Conservation (phyloP, 2,329 filamentous ascomycete species). For the Bipolaris bicolor region DNA sequence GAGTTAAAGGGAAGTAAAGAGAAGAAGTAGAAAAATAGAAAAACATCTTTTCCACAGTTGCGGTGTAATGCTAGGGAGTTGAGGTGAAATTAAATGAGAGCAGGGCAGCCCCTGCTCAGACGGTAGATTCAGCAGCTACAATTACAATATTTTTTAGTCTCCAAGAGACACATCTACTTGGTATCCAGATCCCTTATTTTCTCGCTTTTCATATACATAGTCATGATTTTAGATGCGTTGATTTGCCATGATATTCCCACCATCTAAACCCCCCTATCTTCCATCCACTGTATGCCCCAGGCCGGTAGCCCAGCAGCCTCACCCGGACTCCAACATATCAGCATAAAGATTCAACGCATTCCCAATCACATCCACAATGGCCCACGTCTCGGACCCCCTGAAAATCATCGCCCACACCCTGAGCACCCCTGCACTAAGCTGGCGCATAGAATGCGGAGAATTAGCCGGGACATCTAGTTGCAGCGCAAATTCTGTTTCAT, state of each 20-base stretch:
- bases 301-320: constrained; percentile 18
- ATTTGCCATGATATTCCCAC: no score
- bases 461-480: constrained; percentile 37
- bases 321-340: constrained; percentile 48
- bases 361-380: constrained; percentile 52
- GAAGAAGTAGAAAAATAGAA: background rate
- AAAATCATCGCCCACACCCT: constrained; percentile 53
- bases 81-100: background rate
- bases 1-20: background rate
- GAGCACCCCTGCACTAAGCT: constrained; percentile 50
- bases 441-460: constrained; percentile 41
- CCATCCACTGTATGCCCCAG: no score
- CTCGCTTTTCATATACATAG: no score
- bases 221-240: no score
- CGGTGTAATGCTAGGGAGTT: background rate
- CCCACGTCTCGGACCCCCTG: constrained; percentile 53
- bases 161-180: constrained; percentile 47
- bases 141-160: constrained; percentile 2
- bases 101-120: background rate
- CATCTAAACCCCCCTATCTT: no score
- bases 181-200: no score
- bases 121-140: background rate
- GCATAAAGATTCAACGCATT: constrained; percentile 51
- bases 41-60: background rate
- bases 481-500: constrained; percentile 48